Evolutionary conservation across 805 yeast species (phyloP), one percentile per base, ranked within the genome.

Genomic region (Zygosaccharomyces lentus): DNA sequence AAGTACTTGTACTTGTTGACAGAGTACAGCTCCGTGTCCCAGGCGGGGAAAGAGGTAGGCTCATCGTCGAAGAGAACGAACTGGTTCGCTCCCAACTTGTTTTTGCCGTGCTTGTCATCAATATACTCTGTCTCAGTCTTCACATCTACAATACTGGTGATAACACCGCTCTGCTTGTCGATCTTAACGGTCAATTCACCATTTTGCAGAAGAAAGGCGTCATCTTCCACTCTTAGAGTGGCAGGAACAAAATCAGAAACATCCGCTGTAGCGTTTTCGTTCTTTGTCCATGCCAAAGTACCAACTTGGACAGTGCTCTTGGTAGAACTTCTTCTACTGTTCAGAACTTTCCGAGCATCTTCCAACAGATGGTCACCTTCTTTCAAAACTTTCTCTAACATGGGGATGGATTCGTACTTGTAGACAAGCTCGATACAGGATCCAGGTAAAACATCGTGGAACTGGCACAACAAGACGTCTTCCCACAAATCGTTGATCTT

Each of bases 381-480:
- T 15, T 71, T 67, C 47, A 84, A 69, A 19, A 82, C 84, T 12
- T 73, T 67, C 5, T 70, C 71, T 56, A 90, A 74, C 78, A 87
- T 81, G 26, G 91, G 90, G 60, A 81, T 78, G 8, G 91, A 97
- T 57, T 85, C 93, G 56, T 88, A 89, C 40, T 78, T 81, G 61
- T 93, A 91, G 10, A 93, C 96, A 81, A 87, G 80, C 51, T 88
- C 96, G 58, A 91, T 91, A 67, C 96, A 87, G 5, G 95, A 84
- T 2, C 99, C 99, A 2, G 99, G 99, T 43, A 93, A 73, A n/a
- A 91, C 97, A 69, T 91, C 99, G 65, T 91, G 99, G 71, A 91
- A 91, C 64, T 91, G 98, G 62, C 96, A 89, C 46, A 93, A 70
- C 50, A 89, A 79, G 16, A 91, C 80, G 64, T 87, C 81, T 63